Conservation (phyloP, 805 yeast genomes). For the Nakazawaea siamensis region DNA sequence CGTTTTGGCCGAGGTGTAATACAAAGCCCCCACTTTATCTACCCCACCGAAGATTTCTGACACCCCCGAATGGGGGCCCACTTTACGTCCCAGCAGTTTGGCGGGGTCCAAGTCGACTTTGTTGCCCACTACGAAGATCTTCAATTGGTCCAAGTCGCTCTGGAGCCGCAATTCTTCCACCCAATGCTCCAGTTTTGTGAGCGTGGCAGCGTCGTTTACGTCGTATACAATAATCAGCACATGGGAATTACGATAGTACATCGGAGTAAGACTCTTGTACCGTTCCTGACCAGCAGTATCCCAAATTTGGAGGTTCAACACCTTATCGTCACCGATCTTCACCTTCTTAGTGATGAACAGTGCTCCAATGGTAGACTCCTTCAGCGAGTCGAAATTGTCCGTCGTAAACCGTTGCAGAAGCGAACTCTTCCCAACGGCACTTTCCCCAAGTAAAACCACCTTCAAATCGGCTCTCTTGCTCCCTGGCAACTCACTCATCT, state of each 20-base stretch:
- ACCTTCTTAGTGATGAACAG: slow-evolving; percentile 87
- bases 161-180: slow-evolving; percentile 57
- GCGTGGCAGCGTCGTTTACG: slow-evolving; percentile 42
- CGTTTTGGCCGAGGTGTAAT: slow-evolving; percentile 63
- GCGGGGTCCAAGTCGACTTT: slow-evolving; percentile 74
- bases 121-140: slow-evolving; percentile 64
- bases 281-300: slow-evolving; percentile 97
- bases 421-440: slow-evolving; percentile 62
- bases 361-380: slow-evolving; percentile 97
- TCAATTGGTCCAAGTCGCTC: slow-evolving; percentile 19
- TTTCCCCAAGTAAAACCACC: slow-evolving; percentile 36
- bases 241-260: slow-evolving; percentile 75
- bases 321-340: slow-evolving; percentile 21
- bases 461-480: slow-evolving; percentile 25
- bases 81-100: too few species aligned
- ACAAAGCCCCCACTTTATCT: too few species aligned
- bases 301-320: slow-evolving; percentile 63
- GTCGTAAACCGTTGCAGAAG: slow-evolving; percentile 73
- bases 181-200: slow-evolving; percentile 81
- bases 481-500: too few species aligned
- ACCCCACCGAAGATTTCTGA: too few species aligned
- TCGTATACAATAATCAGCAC: slow-evolving; percentile 88
- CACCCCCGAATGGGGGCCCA: too few species aligned
- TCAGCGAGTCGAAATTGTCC: slow-evolving; percentile 63
- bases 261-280: slow-evolving; percentile 74